Base-by-base conservation (phyloP, 2,329 filamentous ascomycete species). In the Blastomyces gilchristii region DNA sequence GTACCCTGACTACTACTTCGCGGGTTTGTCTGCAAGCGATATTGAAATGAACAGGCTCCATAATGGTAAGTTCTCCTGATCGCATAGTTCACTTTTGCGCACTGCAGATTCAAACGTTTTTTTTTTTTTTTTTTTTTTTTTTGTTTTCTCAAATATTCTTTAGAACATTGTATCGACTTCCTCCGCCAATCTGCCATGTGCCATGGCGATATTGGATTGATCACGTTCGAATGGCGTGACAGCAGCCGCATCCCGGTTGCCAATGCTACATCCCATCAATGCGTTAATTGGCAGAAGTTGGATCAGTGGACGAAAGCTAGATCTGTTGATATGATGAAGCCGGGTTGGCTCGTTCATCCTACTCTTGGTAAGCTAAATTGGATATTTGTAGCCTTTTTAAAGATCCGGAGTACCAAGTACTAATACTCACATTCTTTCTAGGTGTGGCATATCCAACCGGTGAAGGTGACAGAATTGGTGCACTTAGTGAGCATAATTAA, bases 131-230 rank as follows among this genome's bases (percentile, higher is more conserved):
- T 22, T 22, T 22, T 22, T 22, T 22, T 22, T 22, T 22, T 22
- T 22, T 22, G 18, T 56, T 53, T 43, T 47, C 47, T 34, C n/a
- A 39, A 54, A 41, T 49, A 41, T 47, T 45, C 28, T 31, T 5
- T 14, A 64, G 63, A 62, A 34, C 58, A 64, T 28, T 64, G 63
- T 54, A 62, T 64, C 52, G 60, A 64, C 52, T 50, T 64, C 43
- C 59, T 64, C 25, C 63, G 63, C 25, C 63, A 62, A 52, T 62
- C 63, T 45, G 49, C 61, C 8, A 64, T 64, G 63, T 64, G 63
- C 60, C 52, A 47, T 37, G 58, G 50, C 14, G 63, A 64, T 22
- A n/a, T 62, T 22, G 53, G 54, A 25, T 50, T 64, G 34, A 53
- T 62, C 34, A 58, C 56, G 6, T 58, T 58, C 25, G 56, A 58